phyloP scores from a whole-genome alignment of 768 basidiomycete genomes.

The Cystobasidium onofrii region DNA sequence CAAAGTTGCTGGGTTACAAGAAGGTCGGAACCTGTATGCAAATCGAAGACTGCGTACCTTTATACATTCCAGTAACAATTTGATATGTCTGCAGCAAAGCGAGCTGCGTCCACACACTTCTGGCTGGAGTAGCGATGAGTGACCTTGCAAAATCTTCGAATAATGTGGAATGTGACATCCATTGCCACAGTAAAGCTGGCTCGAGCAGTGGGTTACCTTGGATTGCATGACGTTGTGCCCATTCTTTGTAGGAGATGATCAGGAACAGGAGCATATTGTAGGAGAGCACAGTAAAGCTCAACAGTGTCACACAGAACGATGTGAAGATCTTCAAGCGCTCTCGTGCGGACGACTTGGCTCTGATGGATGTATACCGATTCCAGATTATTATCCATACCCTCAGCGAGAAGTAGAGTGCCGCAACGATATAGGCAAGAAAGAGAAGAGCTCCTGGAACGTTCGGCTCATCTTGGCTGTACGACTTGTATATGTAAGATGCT shows the following conservation, averaged over 20 bases:
- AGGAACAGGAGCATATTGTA: conserved; percentile 7
- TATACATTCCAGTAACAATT: neutral
- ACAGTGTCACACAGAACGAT: neutral
- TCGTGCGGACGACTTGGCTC: neutral
- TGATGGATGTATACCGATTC: neutral
- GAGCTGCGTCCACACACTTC: conserved; percentile 1
- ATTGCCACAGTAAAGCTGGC: neutral
- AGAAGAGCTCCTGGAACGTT: neutral
- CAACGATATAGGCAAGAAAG: conserved; percentile 6
- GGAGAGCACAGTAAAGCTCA: conserved; percentile 1
- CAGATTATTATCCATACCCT: neutral
- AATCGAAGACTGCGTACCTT: neutral
- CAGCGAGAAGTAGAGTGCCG: neutral
- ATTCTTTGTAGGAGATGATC: neutral
- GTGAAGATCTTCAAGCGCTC: no score
- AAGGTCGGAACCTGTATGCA: no score
- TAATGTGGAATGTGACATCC: conserved; percentile 9
- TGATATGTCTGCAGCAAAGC: neutral
- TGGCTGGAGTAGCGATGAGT: neutral
- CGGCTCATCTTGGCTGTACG: conserved; percentile 15
- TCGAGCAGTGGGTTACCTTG: neutral
- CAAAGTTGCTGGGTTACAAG: no score
- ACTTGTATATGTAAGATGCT: neutral
- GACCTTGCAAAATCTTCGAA: conserved; percentile 6
- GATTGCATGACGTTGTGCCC: neutral